Conservation (phyloP, 352 stramenopile species). For the Peronospora farinosa region DNA sequence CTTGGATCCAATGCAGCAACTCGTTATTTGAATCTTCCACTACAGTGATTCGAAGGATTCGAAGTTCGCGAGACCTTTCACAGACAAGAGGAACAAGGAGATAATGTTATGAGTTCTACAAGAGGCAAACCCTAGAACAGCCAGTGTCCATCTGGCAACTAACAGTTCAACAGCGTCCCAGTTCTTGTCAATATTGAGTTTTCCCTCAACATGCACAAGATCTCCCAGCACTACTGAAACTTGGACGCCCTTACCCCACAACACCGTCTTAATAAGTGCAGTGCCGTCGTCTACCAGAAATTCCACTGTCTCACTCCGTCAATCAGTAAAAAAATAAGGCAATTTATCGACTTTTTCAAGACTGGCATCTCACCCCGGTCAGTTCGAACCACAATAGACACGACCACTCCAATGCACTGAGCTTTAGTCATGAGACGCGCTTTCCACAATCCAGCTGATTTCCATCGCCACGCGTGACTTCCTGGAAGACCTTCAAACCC, state of each 20-base stretch:
- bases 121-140: background rate
- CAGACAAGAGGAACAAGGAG: background rate
- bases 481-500: conserved; percentile 44
- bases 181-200: conserved; percentile 58
- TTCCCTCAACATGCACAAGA: conserved; percentile 65
- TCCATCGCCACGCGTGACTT: conserved; percentile 53
- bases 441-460: conserved; percentile 12
- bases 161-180: conserved; percentile 26
- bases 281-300: conserved; percentile 70
- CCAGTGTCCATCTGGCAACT: conserved; percentile 1
- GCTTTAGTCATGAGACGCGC: conserved; percentile 57
- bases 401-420: conserved; percentile 52
- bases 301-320: conserved; percentile 40
- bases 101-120: background rate
- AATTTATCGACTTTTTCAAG: background rate
- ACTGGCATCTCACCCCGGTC: conserved; percentile 42
- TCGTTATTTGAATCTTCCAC: conserved; percentile 69
- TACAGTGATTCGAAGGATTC: conserved; percentile 41
- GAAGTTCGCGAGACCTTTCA: conserved; percentile 44
- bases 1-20: conserved; percentile 61
- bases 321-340: background rate
- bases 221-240: conserved; percentile 40
- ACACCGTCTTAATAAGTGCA: conserved; percentile 48
- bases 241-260: conserved; percentile 27
- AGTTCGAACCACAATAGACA: conserved; percentile 45